Base-by-base conservation (phyloP, 2,329 filamentous ascomycete species). In the Beauveria caledonica region DNA sequence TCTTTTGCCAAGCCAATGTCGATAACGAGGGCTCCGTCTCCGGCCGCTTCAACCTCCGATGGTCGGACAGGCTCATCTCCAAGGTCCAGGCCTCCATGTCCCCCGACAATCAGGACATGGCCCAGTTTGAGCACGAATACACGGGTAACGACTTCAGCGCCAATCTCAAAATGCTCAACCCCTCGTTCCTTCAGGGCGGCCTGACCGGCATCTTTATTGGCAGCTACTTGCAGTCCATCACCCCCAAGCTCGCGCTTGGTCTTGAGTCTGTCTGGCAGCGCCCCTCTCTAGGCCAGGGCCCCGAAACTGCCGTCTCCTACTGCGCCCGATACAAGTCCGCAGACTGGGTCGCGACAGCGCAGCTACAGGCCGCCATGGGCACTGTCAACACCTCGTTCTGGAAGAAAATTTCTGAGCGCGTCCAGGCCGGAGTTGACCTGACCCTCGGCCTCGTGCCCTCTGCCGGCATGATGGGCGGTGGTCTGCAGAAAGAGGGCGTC, bases 121-220 rank as follows among this genome's bases (percentile, higher is more conserved):
- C 94, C 63, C 92, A 95, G 71, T 83, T 97, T 73, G 94, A 99
- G 75, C 91, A 96, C 74, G 94, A 99, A 78, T 97, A 97, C 78
- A 89, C 86, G 23, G 94, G 94, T 71, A 80, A 85, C 69, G 94
- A 99, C 77, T 99, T 99, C 77, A 93, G 89, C 49, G 91, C 92
- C 25, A 93, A 90, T 46, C 71, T 99, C 68, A 99, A 97, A 80
- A 87, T 91, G 70, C 84, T 97, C 72, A 97, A 97, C 80, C 94
- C 94, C n/a, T 97, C 92, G 6, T 80, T 88, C 66, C 84, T 99
- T 58, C 92, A 97, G 72, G 93, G 94, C 62, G 91, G 92, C 60
- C 76, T 97, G 56, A 99, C 93, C 27, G 94, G 94, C 68, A 96
- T 97, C 76, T 91, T 91, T 73, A 92, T 99, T 70, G 92, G 90